A percentile compares a stretch with the other conserved stretches of the same genome.
Evolutionary conservation across 2,329 filamentous ascomycete species (phyloP).

Genomic region (Penicillium sp.): DNA sequence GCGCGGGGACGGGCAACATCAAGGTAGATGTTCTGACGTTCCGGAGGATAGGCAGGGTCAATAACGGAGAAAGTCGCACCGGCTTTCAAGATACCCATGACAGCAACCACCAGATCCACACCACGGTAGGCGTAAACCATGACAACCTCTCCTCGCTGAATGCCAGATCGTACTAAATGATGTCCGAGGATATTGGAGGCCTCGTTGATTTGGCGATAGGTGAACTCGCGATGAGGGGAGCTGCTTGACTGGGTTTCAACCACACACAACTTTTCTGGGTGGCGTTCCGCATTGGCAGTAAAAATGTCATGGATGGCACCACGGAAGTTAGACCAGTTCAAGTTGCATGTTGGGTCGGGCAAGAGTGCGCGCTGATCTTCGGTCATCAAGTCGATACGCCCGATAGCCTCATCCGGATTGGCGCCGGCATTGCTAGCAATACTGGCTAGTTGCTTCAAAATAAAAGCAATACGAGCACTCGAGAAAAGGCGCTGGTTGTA

Average conservation of each 20-base stretch:
- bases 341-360: slow-evolving; percentile 44
- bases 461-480: slow-evolving; percentile 43
- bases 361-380: slow-evolving; percentile 33
- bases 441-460: slow-evolving; percentile 43
- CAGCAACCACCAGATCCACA: slow-evolving; percentile 72
- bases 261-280: slow-evolving; percentile 68
- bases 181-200: slow-evolving; percentile 77
- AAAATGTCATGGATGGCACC: slow-evolving; percentile 48
- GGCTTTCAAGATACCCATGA: slow-evolving; percentile 70
- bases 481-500: slow-evolving; percentile 49
- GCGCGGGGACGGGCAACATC: slow-evolving; percentile 73
- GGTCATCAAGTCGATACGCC: slow-evolving; percentile 44
- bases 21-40: slow-evolving; percentile 76
- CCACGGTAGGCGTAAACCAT: slow-evolving; percentile 87
- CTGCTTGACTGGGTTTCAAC: slow-evolving; percentile 58
- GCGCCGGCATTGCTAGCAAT: slow-evolving; percentile 42
- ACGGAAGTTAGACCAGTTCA: slow-evolving; percentile 47
- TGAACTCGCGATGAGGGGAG: slow-evolving; percentile 65
- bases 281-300: slow-evolving; percentile 53
- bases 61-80: slow-evolving; percentile 62
- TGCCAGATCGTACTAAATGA: slow-evolving; percentile 70
- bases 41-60: slow-evolving; percentile 78
- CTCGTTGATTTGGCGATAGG: slow-evolving; percentile 82
- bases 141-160: slow-evolving; percentile 78
- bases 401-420: slow-evolving; percentile 41